Evolutionary conservation across 768 basidiomycete genomes (phyloP).

Genomic region (Psilocybe sp.): DNA sequence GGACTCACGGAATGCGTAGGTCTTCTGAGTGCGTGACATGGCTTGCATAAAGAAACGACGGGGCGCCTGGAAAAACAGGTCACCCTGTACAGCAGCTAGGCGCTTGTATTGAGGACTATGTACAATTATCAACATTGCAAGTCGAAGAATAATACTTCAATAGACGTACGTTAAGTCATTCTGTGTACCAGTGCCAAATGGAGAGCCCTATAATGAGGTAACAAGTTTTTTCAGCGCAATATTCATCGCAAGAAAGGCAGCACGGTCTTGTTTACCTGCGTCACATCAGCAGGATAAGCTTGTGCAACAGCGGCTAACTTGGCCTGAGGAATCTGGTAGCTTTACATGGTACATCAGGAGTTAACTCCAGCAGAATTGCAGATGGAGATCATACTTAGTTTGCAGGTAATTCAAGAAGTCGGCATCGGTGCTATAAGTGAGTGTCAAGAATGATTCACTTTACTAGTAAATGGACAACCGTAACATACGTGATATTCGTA

Average conservation of each 20-base stretch:
- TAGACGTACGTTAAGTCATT: constrained; percentile 15
- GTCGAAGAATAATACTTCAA: no score
- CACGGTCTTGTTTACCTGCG: no score
- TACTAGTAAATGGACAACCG: background rate
- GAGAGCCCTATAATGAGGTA: constrained; percentile 11
- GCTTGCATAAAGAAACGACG: constrained; percentile 41
- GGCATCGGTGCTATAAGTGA: constrained; percentile 23
- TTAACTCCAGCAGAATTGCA: constrained; percentile 5
- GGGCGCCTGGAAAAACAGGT: constrained; percentile 44
- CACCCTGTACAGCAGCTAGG: constrained; percentile 45
- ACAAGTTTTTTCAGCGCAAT: no score
- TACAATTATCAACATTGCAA: no score
- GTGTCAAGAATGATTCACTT: constrained; percentile 9
- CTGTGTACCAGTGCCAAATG: constrained; percentile 14
- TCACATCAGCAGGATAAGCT: no score
- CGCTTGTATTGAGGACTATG: constrained; percentile 42
- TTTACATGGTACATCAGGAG: constrained; percentile 19
- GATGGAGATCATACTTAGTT: background rate
- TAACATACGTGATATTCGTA: constrained; percentile 19
- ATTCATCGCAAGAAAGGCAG: no score
- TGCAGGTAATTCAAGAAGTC: constrained; percentile 21
- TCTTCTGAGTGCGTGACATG: constrained; percentile 29
- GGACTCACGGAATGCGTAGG: constrained; percentile 34
- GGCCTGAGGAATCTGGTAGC: constrained; percentile 4
- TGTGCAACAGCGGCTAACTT: no score